These are phyloP conservation scores for Hypoxylon fragiforme DNA, from an alignment of 495 filamentous ascomycete genomes.

Conservation along the genomic window DNA sequence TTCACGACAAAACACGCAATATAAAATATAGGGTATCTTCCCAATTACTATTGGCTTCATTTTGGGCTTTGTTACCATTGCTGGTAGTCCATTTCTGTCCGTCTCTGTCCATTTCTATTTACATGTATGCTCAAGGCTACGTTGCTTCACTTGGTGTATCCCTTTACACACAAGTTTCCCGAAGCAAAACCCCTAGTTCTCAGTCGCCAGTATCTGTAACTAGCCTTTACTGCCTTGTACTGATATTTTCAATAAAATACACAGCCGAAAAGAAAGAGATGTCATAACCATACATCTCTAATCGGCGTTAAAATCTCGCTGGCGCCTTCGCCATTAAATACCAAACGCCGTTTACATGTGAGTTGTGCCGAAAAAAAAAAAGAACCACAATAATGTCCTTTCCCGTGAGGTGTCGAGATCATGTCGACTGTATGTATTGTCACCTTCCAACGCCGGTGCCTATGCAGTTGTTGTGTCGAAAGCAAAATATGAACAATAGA, in stretches of 20 bases:
- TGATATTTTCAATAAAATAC: background rate
- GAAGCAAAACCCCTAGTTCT: too few relatives aligned
- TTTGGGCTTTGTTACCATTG: conserved; percentile 11
- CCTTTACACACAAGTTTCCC: background rate
- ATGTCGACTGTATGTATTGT: conserved; percentile 33
- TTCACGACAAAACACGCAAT: background rate
- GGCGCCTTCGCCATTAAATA: conserved; percentile 15
- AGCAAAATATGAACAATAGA: conserved; percentile 19
- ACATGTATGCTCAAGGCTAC: too few relatives aligned
- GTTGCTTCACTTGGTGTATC: background rate
- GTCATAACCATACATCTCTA: background rate
- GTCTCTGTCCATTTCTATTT: too few relatives aligned
- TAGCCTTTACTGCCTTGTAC: too few relatives aligned
- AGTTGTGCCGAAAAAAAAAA: conserved; percentile 12
- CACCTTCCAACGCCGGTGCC: conserved; percentile 33
- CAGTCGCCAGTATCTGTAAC: too few relatives aligned
- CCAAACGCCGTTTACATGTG: conserved; percentile 35
- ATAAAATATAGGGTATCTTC: too few relatives aligned
- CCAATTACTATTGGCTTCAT: background rate
- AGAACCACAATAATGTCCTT: conserved; percentile 22
- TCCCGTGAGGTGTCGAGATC: conserved; percentile 33
- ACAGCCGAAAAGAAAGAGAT: conserved; percentile 1
- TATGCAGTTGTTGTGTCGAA: conserved; percentile 29
- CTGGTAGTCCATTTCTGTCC: conserved; percentile 20
- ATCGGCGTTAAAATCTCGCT: conserved; percentile 2